These are phyloP conservation scores for Epicoccum sorghinum DNA, from an alignment of 2,329 filamentous ascomycete genomes.

Conservation along the genomic window DNA sequence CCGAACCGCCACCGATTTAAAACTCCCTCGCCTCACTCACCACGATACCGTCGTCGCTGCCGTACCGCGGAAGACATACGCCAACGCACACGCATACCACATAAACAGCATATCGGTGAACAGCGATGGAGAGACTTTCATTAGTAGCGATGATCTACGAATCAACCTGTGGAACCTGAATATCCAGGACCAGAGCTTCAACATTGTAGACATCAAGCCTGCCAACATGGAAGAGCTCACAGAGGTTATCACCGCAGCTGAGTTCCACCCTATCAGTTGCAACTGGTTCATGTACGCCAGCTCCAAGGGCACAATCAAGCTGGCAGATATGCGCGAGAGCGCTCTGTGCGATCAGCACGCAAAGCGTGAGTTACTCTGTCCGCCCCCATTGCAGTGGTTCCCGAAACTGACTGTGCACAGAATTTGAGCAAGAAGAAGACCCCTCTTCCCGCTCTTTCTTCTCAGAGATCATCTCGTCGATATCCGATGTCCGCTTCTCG, in stretches of 20 bases:
- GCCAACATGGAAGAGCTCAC: slow-evolving; percentile 99
- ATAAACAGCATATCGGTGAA: slow-evolving; percentile 99
- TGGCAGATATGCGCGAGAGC: slow-evolving; percentile 97
- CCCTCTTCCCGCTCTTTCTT: slow-evolving; percentile 97
- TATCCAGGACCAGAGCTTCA: slow-evolving; percentile 99
- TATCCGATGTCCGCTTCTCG: slow-evolving; percentile 97
- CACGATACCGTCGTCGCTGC: slow-evolving; percentile 98
- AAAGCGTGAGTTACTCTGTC: slow-evolving; percentile 70
- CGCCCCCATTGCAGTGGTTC: not conserved
- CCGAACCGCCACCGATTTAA: slow-evolving; percentile 80
- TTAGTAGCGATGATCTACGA: slow-evolving; percentile 95
- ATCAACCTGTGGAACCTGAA: slow-evolving; percentile 99
- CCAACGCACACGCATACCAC: slow-evolving; percentile 98
- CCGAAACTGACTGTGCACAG: slow-evolving; percentile 54
- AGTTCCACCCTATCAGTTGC: slow-evolving; percentile 96
- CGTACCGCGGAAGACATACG: slow-evolving; percentile 93
- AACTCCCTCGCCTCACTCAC: slow-evolving; percentile 93
- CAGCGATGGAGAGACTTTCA: slow-evolving; percentile 98
- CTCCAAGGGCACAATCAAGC: slow-evolving; percentile 97
- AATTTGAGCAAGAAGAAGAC: slow-evolving; percentile 99
- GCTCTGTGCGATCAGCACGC: slow-evolving; percentile 94
- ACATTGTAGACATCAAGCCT: slow-evolving; percentile 99
- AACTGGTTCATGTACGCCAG: slow-evolving; percentile 99
- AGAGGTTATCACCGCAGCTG: slow-evolving; percentile 96
- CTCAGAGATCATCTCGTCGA: slow-evolving; percentile 98